Percentiles rank a stretch among this genome's conserved stretches.
Conservation (phyloP, 345 rosid species). For the Corchorus olitorius region DNA sequence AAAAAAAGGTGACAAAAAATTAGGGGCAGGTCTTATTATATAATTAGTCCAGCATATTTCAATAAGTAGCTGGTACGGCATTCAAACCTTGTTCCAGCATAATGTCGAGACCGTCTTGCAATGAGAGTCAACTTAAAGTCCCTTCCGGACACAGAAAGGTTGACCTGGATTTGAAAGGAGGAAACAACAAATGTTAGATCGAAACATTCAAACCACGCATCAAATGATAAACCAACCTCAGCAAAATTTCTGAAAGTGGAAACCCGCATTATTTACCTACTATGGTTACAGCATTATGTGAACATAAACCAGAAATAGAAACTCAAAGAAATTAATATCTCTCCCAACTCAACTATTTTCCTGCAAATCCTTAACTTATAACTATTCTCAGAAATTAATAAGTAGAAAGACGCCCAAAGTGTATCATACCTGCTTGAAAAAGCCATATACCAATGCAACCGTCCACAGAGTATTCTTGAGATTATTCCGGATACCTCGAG, state of each 20-base stretch:
- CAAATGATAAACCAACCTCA: background rate
- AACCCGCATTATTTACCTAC: background rate
- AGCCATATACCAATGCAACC: conserved; percentile 91
- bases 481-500: conserved; percentile 62
- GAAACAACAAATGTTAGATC: conserved; percentile 17
- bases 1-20: conserved; percentile 2
- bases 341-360: background rate
- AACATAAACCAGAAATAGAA: background rate
- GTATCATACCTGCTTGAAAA: conserved; percentile 83
- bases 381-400: background rate
- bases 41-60: conserved; percentile 1
- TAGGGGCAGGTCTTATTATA: background rate
- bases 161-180: conserved; percentile 50
- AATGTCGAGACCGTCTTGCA: conserved; percentile 90
- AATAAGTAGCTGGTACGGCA: background rate
- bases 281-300: background rate
- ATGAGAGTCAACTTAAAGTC: conserved; percentile 73
- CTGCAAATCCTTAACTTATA: background rate
- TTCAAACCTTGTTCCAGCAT: conserved; percentile 93
- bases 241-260: background rate
- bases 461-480: conserved; percentile 84
- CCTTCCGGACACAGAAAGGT: conserved; percentile 61
- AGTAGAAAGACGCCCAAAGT: background rate
- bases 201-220: conserved; percentile 11
- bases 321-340: background rate